phyloP scores from a whole-genome alignment of 257 asterid species.

The Capsicum rhomboideum region DNA sequence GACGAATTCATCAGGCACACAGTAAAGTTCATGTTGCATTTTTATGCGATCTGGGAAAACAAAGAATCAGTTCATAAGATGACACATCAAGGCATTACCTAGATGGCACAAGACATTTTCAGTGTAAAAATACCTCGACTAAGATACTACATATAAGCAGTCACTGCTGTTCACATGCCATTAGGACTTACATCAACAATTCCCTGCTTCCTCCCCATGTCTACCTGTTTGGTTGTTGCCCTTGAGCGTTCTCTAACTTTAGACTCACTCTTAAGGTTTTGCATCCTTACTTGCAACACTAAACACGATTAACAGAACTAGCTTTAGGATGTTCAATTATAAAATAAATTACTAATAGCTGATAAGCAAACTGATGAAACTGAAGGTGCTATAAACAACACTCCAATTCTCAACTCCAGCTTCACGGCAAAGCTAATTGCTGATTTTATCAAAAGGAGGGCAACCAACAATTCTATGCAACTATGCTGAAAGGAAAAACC shows the following conservation, averaged over 20 bases:
- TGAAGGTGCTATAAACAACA: neutral
- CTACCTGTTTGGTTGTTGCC: neutral
- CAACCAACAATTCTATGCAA: neutral
- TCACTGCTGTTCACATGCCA: neutral
- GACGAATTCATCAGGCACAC: neutral
- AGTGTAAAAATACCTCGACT: neutral
- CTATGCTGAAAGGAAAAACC: neutral
- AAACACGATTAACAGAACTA: neutral
- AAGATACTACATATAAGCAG: neutral
- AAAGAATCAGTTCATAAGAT: neutral
- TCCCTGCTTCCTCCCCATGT: neutral
- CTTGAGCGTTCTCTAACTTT: neutral
- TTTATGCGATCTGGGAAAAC: neutral
- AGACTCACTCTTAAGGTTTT: neutral
- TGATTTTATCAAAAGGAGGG: neutral
- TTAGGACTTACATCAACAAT: neutral
- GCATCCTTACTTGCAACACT: neutral
- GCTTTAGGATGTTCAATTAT: neutral
- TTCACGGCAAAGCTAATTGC: neutral
- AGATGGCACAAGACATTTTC: neutral
- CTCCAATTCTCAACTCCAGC: neutral
- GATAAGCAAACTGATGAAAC: neutral
- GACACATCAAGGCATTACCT: neutral
- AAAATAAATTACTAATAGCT: neutral
- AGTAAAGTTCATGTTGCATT: neutral